Evolutionary conservation across 2,329 filamentous ascomycete species (phyloP).

Genomic region (Sarocladiaceae sp.): DNA sequence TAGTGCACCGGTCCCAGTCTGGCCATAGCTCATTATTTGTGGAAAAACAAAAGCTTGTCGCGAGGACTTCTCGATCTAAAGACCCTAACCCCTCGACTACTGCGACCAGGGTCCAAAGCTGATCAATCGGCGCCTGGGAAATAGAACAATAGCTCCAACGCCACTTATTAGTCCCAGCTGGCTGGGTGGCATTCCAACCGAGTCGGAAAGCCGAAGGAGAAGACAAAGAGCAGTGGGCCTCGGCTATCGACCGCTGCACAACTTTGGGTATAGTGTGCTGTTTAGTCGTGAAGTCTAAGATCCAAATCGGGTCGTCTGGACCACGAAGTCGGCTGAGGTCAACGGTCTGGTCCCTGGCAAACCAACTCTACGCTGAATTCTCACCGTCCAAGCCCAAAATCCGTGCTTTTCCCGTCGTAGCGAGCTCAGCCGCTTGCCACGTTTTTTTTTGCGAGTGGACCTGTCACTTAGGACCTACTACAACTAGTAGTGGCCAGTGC

Average conservation of each 20-base stretch:
- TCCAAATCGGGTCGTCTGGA: not conserved
- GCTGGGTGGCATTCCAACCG: not conserved
- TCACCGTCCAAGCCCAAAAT: too few relatives aligned
- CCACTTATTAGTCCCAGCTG: not conserved
- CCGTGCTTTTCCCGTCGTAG: too few relatives aligned
- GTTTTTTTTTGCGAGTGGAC: not conserved
- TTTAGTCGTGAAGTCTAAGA: not conserved
- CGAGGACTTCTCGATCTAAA: too few relatives aligned
- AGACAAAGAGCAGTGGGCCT: not conserved
- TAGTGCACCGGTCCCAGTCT: too few relatives aligned
- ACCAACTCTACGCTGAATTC: too few relatives aligned
- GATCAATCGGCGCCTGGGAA: too few relatives aligned
- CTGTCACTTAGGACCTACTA: too few relatives aligned
- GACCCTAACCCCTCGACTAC: too few relatives aligned
- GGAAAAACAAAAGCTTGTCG: too few relatives aligned
- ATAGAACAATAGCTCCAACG: not conserved
- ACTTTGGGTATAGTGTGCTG: not conserved
- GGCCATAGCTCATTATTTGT: too few relatives aligned
- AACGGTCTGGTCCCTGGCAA: not conserved
- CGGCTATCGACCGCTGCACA: not conserved
- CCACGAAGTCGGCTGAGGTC: not conserved
- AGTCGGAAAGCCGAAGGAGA: not conserved
- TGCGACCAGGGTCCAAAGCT: too few relatives aligned
- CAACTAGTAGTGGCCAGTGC: too few relatives aligned
- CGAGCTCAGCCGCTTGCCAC: constrained; percentile 1